These are phyloP conservation scores for Rhodotorula diobovata DNA, from an alignment of 768 basidiomycete genomes.

Conservation along the genomic window DNA sequence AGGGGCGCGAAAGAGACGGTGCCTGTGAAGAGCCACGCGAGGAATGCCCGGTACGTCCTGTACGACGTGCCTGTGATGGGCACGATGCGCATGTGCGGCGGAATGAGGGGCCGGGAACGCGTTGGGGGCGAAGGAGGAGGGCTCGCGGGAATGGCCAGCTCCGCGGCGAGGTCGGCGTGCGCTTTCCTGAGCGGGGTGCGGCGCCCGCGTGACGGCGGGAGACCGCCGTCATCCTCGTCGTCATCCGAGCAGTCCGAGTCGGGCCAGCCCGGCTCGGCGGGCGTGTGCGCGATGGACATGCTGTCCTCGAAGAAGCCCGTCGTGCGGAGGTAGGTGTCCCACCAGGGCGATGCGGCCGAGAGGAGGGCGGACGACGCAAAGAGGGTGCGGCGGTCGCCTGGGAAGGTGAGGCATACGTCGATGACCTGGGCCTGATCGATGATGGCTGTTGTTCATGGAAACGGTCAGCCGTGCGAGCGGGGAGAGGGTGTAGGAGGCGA, in stretches of 20 bases:
- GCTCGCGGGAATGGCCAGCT: background rate
- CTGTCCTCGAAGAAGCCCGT: conserved; percentile 1
- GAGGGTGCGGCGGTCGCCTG: background rate
- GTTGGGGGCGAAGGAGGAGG: background rate
- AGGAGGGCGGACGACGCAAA: conserved; percentile 8
- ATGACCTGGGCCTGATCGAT: background rate
- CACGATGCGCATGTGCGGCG: background rate
- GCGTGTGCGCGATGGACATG: background rate
- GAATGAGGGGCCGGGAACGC: background rate
- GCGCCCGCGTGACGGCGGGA: background rate
- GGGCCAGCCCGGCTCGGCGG: background rate
- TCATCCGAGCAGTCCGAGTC: conserved; percentile 16
- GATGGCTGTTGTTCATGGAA: background rate
- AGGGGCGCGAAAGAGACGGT: conserved; percentile 13
- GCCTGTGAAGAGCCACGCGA: conserved; percentile 8
- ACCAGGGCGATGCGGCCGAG: conserved; percentile 19
- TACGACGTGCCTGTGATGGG: conserved; percentile 19
- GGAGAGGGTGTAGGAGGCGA: background rate
- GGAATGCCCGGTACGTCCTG: conserved; percentile 13
- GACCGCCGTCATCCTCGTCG: conserved; percentile 2
- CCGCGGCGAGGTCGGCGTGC: background rate
- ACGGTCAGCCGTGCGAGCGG: background rate
- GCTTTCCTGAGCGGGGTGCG: background rate
- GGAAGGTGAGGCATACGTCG: conserved; percentile 29
- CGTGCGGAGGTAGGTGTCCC: background rate